Base-by-base conservation (phyloP, 2,329 filamentous ascomycete genomes). In the Fusarium euwallaceae region DNA sequence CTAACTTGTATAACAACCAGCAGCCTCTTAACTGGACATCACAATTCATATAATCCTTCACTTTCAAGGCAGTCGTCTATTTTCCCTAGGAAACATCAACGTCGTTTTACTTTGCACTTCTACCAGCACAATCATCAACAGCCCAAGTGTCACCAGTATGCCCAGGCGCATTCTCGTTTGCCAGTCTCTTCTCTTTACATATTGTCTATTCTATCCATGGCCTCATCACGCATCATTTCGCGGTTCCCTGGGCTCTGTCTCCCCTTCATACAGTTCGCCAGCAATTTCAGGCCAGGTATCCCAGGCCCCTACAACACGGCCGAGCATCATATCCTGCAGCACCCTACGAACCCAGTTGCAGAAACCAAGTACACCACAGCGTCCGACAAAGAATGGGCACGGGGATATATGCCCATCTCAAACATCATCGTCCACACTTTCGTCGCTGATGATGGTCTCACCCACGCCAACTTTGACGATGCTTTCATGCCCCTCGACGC, bases 331-430 rank as follows among this genome's bases (percentile, higher is more conserved):
- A 56, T 64, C n/a, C 32, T 55, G 1, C 45, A 64, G 14, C 61
- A 56, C 48, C 29, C 61, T n/a, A 12, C 48, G 8, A 64, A 64
- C 12, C 20, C 51, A 17, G 34, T 64, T 22, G 10, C 4, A n/a
- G 53, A 64, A 7, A 27, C 61, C 16, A n/a, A 32, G 16, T 41
- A 16, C 17, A 39, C 29, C 32, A 58, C 61, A 1, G 34, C 17
- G 11, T 64, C 61, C 22, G 48, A 64, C 14, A 64, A 64, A 2
- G 16, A 10, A n/a, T 56, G 61, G 61, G 32, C 61, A 9, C 34
- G 27, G 11, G 8, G 6, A 16, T 64, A 64, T 11, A 10, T 8
- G 11, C 61, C 61, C 22, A 64, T 61, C 22, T 60, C n/a, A 1
- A 37, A 37, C 20, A 58, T 58, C 34, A 27, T 58, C 10, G 32